Conservation (phyloP, 495 filamentous ascomycete genomes). For the Cladorrhinum samala region DNA sequence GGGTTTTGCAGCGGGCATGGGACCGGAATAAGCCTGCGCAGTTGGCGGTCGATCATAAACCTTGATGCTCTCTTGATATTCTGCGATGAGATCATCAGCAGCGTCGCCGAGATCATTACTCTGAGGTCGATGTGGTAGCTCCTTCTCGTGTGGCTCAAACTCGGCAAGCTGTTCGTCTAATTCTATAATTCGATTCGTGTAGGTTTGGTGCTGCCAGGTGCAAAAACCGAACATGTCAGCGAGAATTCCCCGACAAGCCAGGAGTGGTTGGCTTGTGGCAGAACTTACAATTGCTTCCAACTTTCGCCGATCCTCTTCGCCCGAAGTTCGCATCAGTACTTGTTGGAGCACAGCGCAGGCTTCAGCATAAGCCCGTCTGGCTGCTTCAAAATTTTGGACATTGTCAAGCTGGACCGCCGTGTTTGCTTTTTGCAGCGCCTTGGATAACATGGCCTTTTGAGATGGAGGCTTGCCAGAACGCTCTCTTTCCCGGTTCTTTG, state of each 20-base stretch:
- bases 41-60: constrained; percentile 8
- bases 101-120: constrained; percentile 43
- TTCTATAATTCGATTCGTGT: constrained; percentile 80
- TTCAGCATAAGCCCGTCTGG: constrained; percentile 85
- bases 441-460: constrained; percentile 88
- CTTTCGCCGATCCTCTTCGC: constrained; percentile 77
- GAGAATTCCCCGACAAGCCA: neutral
- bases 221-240: neutral
- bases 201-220: constrained; percentile 65
- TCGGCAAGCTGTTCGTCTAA: constrained; percentile 62
- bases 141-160: constrained; percentile 56
- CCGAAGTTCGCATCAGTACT: constrained; percentile 77
- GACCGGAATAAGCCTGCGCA: constrained; percentile 28
- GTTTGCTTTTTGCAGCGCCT: constrained; percentile 89
- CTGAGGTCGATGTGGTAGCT: constrained; percentile 71
- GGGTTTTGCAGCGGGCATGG: constrained; percentile 16
- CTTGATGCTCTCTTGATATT: constrained; percentile 34
- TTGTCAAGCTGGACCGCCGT: constrained; percentile 92
- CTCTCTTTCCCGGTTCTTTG: constrained; percentile 27
- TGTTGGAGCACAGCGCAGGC: constrained; percentile 77
- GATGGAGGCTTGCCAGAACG: constrained; percentile 43
- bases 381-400: constrained; percentile 87
- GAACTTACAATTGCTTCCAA: constrained; percentile 83
- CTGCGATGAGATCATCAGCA: constrained; percentile 41
- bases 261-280: too few relatives aligned